Evolutionary conservation across 2,329 filamentous ascomycete genomes (phyloP).

Genomic region (Pestalotiopsis sp.): DNA sequence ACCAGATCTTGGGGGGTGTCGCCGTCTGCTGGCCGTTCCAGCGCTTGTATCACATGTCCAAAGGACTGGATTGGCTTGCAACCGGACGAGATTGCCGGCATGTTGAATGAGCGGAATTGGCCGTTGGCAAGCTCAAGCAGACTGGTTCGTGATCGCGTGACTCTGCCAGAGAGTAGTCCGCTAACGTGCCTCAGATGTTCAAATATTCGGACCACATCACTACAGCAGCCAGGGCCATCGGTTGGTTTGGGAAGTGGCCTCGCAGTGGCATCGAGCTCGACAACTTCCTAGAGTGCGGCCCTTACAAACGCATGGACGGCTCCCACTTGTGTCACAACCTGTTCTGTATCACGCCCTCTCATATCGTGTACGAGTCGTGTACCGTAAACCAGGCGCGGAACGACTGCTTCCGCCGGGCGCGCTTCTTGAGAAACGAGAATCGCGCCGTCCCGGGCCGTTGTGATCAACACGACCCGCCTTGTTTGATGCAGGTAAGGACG

Average conservation of each 20-base stretch:
- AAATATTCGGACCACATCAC: background rate
- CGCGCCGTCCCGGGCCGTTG: background rate
- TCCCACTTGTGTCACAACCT: background rate
- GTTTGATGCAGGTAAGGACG: background rate
- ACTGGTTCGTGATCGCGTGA: too few species aligned
- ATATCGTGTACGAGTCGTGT: background rate
- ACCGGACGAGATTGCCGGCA: too few species aligned
- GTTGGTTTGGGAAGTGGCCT: background rate
- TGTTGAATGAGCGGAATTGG: too few species aligned
- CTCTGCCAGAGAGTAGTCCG: too few species aligned
- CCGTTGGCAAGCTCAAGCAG: too few species aligned
- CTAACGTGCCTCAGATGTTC: background rate
- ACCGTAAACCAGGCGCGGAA: background rate
- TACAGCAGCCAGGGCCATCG: background rate
- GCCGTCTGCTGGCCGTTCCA: too few species aligned
- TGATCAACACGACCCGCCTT: background rate
- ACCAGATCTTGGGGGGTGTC: too few species aligned
- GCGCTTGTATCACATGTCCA: too few species aligned
- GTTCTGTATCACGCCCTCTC: background rate
- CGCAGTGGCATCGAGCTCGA: background rate
- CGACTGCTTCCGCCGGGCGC: background rate
- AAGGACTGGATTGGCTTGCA: too few species aligned
- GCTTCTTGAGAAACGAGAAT: slow-evolving; percentile 1
- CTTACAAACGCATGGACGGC: slow-evolving; percentile 1
- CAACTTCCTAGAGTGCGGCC: background rate